Conservation (phyloP, 306 rosid species). For the Coriaria nepalensis region DNA sequence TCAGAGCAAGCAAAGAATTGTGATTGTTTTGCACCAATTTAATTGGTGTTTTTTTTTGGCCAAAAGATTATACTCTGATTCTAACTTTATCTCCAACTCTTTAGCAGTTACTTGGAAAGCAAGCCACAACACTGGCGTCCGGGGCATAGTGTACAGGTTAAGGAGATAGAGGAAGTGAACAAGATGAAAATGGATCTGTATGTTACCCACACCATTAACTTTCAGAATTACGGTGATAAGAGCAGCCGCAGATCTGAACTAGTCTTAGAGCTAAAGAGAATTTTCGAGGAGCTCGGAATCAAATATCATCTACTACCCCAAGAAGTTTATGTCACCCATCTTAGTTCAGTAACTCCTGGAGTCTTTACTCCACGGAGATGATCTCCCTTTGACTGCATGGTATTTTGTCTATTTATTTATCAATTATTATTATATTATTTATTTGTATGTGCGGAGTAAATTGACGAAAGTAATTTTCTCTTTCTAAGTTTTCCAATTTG, state of each 20-base stretch:
- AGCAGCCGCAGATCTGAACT: conserved; percentile 56
- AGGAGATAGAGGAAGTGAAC: conserved; percentile 58
- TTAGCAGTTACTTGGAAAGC: conserved; percentile 63
- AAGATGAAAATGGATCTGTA: conserved; percentile 45
- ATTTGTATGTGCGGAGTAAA: no score
- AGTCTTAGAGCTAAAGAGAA: conserved; percentile 64
- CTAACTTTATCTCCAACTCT: background rate
- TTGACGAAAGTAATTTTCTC: no score
- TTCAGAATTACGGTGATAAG: conserved; percentile 56
- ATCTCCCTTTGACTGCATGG: background rate
- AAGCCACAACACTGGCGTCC: conserved; percentile 71
- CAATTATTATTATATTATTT: no score
- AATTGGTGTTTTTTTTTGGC: background rate
- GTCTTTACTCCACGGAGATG: conserved; percentile 16
- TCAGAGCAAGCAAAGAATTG: no score
- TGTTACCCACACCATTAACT: conserved; percentile 69
- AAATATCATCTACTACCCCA: conserved; percentile 61
- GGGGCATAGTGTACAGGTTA: conserved; percentile 36
- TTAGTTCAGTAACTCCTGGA: conserved; percentile 16
- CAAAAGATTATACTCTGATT: background rate
- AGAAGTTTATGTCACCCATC: conserved; percentile 41
- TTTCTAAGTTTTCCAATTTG: no score
- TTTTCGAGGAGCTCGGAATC: conserved; percentile 54
- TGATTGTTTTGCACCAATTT: no score
- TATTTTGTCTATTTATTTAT: no score